phyloP scores from a whole-genome alignment of 2,329 filamentous ascomycete genomes.

The Hypomyces perniciosus region DNA sequence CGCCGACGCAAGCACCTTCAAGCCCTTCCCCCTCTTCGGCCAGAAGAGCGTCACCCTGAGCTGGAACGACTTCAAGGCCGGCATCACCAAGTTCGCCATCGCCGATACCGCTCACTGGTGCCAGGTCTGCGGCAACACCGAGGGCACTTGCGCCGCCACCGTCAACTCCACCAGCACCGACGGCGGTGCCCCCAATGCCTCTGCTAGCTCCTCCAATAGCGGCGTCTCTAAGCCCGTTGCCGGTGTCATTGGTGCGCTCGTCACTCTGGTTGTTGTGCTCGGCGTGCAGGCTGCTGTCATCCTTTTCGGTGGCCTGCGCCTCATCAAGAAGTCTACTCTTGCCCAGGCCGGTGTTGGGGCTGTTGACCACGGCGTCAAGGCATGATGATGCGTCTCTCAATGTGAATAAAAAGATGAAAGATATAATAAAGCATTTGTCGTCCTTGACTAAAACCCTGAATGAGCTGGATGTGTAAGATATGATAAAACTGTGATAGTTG shows the following conservation, averaged over 20 bases:
- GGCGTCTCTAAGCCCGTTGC: conserved; percentile 66
- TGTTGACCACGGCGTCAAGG: conserved; percentile 18
- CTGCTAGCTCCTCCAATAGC: conserved; percentile 20
- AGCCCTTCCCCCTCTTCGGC: conserved; percentile 54
- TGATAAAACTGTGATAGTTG: background rate
- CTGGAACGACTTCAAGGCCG: conserved; percentile 61
- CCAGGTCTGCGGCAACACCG: conserved; percentile 64
- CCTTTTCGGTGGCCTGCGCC: conserved; percentile 37
- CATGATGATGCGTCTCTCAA: background rate
- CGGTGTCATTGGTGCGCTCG: conserved; percentile 72
- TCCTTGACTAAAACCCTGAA: background rate
- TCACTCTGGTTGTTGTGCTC: conserved; percentile 48
- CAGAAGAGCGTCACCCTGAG: conserved; percentile 48
- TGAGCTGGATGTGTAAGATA: background rate
- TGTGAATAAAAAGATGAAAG: background rate
- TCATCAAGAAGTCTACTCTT: conserved; percentile 43
- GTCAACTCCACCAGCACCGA: conserved; percentile 20
- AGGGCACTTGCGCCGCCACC: conserved; percentile 57
- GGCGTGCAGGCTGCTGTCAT: conserved; percentile 39
- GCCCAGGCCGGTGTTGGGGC: background rate
- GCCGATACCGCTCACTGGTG: conserved; percentile 66
- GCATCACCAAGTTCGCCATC: conserved; percentile 63
- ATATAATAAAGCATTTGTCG: background rate
- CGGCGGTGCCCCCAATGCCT: conserved; percentile 19
- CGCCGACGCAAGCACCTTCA: conserved; percentile 45